Evolutionary conservation across 768 basidiomycete genomes (phyloP), one percentile per base, ranked within the genome.

Genomic region (Coprinopsis strossmayeri): DNA sequence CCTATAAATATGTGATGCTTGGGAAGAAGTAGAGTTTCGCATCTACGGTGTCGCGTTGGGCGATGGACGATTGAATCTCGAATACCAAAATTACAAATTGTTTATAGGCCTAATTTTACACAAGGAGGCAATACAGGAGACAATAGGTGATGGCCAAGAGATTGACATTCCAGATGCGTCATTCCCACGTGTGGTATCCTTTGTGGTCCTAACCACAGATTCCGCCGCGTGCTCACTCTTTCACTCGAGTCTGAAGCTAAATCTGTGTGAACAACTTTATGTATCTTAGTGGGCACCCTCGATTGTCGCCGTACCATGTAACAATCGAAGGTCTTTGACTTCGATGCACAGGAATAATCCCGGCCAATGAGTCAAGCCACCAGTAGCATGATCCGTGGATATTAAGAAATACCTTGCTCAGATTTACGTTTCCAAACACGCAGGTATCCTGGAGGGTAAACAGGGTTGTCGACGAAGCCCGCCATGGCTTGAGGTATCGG

Each of bases 1-100:
- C 40, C 43, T 45, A 45, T 45, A 45, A 45, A 45, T 45, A 45
- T 32, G 43, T 32, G 43, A 45, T 12, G 43, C 43, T 45, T 45
- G 43, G 43, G 43, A 45, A 45, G 43, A 42, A 5, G 40, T 26
- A 42, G 40, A 23, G 40, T 42, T 42, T 9, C 5, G 28, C 43
- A 45, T 27, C 40, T 26, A 45, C 43, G 26, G 27, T 45, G 28
- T 45, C 43, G 20, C 40, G 28, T 32, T 32, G 21, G 43, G 40
- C 40, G 40, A 42, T 25, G 40, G 43, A 7, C 43, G 43, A 45
- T 45, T 45, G 27, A 32, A 45, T 45, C 43, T 45, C 4, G 43
- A 25, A 45, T 45, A 45, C 40, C 40, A 42, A 26, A 42, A 24
- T 42, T 42, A 42, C 40, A 42, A 42, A 42, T 42, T 42, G 40